A percentile compares a stretch with the other conserved stretches of the same genome.
Evolutionary conservation across 202 grass and related monocot species (phyloP).

Genomic region (Schoenoplectus tabernaemontani): DNA sequence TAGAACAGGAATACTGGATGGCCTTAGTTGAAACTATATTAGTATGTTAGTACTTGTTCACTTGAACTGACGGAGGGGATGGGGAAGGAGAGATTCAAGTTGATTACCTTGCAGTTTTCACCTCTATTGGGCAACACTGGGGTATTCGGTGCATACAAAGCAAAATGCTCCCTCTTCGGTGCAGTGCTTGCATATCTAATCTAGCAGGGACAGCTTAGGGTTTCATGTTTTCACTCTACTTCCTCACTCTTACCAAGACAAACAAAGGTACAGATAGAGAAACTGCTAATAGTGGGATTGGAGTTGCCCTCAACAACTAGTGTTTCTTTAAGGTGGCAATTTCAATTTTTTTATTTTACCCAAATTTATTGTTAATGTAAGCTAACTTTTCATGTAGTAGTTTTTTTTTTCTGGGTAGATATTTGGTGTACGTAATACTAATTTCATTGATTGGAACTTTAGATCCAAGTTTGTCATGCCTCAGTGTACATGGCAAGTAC

Average conservation of each 20-base stretch:
- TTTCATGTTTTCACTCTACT: neutral
- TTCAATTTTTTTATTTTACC: neutral
- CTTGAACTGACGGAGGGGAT: neutral
- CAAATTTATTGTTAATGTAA: slow-evolving; percentile 5
- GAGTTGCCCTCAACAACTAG: slow-evolving; percentile 17
- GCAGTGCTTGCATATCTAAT: neutral
- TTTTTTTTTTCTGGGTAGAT: neutral
- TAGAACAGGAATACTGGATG: slow-evolving; percentile 40
- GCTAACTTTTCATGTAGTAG: neutral
- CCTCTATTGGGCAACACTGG: neutral
- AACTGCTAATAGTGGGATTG: slow-evolving; percentile 14
- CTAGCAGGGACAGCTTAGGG: neutral
- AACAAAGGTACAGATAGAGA: slow-evolving; percentile 7
- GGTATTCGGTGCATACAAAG: neutral
- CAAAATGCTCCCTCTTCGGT: neutral
- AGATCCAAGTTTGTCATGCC: neutral
- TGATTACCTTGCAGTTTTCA: neutral
- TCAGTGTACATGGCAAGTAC: neutral
- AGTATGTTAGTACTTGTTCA: neutral
- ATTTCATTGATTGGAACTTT: slow-evolving; percentile 9
- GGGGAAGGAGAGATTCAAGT: neutral
- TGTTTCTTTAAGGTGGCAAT: slow-evolving; percentile 14
- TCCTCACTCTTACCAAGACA: neutral
- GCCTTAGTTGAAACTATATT: slow-evolving; percentile 34
- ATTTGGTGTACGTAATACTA: slow-evolving; percentile 3